Conservation (phyloP, 306 rosid genomes). For the Boehmeria nivea region DNA sequence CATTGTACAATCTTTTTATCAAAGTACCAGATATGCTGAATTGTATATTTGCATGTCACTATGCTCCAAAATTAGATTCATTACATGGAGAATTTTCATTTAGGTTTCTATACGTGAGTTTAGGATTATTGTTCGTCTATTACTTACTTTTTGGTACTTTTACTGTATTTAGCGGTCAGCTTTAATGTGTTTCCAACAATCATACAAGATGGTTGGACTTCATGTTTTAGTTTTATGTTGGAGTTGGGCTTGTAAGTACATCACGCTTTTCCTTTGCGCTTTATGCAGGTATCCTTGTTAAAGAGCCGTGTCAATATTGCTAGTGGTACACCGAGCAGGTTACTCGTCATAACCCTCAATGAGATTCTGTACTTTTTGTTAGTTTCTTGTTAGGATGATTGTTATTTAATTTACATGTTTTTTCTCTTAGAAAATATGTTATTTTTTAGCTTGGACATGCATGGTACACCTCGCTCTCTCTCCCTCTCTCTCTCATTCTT, state of each 20-base stretch:
- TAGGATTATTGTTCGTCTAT: background rate
- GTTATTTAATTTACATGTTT: too few species aligned
- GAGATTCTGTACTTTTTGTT: too few species aligned
- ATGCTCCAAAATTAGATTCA: too few species aligned
- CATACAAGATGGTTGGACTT: background rate
- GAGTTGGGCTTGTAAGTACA: background rate
- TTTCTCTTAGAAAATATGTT: too few species aligned
- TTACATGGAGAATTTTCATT: background rate
- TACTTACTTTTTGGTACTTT: background rate
- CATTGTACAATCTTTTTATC: conserved; percentile 1
- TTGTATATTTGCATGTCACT: conserved; percentile 29
- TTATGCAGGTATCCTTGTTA: conserved; percentile 60
- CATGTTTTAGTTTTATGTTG: background rate
- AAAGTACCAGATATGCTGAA: conserved; percentile 17
- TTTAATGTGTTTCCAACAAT: background rate
- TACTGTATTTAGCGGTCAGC: background rate
- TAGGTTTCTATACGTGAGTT: background rate
- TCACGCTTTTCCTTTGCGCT: conserved; percentile 1
- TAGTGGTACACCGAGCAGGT: conserved; percentile 98
- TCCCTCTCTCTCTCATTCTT: too few species aligned
- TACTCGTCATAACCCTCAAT: conserved; percentile 4
- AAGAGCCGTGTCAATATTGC: conserved; percentile 83
- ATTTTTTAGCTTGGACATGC: too few species aligned
- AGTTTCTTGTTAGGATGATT: too few species aligned
- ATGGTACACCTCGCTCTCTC: too few species aligned